Evolutionary conservation across 2,329 filamentous ascomycete genomes (phyloP).

Genomic region (Akanthomyces lecanii): DNA sequence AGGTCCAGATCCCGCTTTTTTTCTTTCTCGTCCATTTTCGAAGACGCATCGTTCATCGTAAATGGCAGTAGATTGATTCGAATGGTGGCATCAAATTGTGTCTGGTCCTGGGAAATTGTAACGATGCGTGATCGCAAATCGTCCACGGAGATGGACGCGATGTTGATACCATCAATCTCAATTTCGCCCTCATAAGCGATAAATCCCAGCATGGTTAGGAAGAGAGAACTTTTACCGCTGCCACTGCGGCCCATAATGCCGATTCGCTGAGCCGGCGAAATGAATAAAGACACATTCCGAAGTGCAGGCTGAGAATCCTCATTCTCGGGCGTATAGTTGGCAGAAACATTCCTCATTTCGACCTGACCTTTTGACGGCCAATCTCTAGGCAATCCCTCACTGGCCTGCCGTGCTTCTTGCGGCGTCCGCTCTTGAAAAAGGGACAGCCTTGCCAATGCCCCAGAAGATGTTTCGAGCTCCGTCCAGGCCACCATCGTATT

Average conservation of each 20-base stretch:
- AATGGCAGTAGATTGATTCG: slow-evolving; percentile 41
- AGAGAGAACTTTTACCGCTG: slow-evolving; percentile 44
- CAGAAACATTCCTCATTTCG: not conserved
- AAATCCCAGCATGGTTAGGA: slow-evolving; percentile 42
- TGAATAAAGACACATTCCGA: not conserved
- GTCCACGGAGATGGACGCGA: slow-evolving; percentile 36
- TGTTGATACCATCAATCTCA: slow-evolving; percentile 38
- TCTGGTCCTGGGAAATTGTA: slow-evolving; percentile 43
- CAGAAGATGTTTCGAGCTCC: not conserved
- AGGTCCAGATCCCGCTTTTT: slow-evolving; percentile 24
- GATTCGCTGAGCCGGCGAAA: slow-evolving; percentile 37
- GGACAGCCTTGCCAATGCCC: not conserved
- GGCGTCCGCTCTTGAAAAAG: not conserved
- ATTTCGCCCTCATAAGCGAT: slow-evolving; percentile 34
- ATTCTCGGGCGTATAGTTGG: not conserved
- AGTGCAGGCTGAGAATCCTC: slow-evolving; percentile 5
- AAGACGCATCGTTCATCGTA: not conserved
- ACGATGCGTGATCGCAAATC: slow-evolving; percentile 38
- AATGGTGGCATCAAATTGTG: slow-evolving; percentile 39
- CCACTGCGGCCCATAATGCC: slow-evolving; percentile 45
- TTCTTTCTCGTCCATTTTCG: not conserved
- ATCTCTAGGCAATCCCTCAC: not conserved
- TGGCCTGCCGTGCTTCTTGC: not conserved
- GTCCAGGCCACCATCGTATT: not conserved
- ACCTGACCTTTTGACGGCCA: not conserved